Evolutionary conservation across 73 alveolate species (phyloP).

Genomic region (Paramecium sonneborni): DNA sequence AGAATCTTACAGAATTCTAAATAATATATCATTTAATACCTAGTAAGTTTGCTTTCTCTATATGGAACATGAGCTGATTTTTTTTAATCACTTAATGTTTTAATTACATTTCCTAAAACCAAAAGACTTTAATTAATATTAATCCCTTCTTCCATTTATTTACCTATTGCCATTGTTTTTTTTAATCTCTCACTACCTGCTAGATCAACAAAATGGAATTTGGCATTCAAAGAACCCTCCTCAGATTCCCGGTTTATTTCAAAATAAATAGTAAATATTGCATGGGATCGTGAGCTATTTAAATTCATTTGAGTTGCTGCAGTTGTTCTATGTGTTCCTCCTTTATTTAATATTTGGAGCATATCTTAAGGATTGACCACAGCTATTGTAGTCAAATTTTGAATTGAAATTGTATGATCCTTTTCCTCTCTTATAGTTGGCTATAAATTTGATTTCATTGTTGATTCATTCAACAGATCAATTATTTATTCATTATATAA

Average conservation of each 20-base stretch:
- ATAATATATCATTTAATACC: neutral
- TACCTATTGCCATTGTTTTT: constrained; percentile 91
- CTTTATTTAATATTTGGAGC: constrained; percentile 84
- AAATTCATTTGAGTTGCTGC: constrained; percentile 90
- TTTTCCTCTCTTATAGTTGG: constrained; percentile 81
- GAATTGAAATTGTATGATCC: constrained; percentile 82
- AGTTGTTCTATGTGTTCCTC: constrained; percentile 91
- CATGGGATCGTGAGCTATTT: constrained; percentile 95
- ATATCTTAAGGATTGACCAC: constrained; percentile 89
- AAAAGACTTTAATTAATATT: constrained; percentile 92
- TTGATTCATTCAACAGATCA: constrained; percentile 86
- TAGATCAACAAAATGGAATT: constrained; percentile 96
- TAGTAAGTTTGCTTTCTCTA: constrained; percentile 96
- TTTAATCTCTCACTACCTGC: constrained; percentile 98
- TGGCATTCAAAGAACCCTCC: constrained; percentile 88
- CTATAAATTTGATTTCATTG: constrained; percentile 52
- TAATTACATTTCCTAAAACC: constrained; percentile 94
- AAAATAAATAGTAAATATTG: constrained; percentile 88
- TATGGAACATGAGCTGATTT: constrained; percentile 94
- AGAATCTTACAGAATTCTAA: constrained; percentile 95
- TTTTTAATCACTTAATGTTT: constrained; percentile 88
- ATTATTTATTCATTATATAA: constrained; percentile 94
- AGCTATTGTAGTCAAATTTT: constrained; percentile 80
- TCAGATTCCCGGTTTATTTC: constrained; percentile 78
- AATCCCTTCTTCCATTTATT: constrained; percentile 91